A percentile compares a stretch with the other conserved stretches of the same genome.
Conservation (phyloP, 192 early-diverging fungal species). For the Polychytrium aggregatum region DNA sequence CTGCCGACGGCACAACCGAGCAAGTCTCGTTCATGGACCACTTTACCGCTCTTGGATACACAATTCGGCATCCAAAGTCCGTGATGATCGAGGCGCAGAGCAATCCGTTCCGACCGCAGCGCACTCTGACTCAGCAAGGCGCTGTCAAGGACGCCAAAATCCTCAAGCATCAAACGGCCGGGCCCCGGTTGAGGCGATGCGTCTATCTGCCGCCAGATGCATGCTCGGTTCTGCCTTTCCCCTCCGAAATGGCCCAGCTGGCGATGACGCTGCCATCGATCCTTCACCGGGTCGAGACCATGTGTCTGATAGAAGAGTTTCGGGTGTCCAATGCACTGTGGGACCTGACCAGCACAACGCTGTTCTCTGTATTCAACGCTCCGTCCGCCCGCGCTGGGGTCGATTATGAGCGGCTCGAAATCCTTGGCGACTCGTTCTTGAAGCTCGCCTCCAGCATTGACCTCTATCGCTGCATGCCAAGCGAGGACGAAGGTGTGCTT, state of each 20-base stretch:
- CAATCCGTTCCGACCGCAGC: too few relatives aligned
- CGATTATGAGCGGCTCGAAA: slow-evolving; percentile 83
- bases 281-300: slow-evolving; percentile 16
- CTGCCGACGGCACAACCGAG: too few relatives aligned
- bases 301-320: slow-evolving; percentile 16
- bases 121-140: too few relatives aligned
- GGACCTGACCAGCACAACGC: slow-evolving; percentile 9
- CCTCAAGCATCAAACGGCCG: too few relatives aligned
- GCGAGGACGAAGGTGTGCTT: slow-evolving; percentile 68
- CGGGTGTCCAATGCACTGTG: slow-evolving; percentile 6
- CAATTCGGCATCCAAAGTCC: slow-evolving; percentile 11
- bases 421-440: slow-evolving; percentile 76
- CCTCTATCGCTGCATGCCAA: slow-evolving; percentile 57
- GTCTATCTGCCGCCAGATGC: slow-evolving; percentile 22
- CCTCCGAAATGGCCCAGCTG: slow-evolving; percentile 10
- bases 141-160: too few relatives aligned
- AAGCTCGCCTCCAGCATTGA: slow-evolving; percentile 62
- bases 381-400: slow-evolving; percentile 54
- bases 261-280: slow-evolving; percentile 24
- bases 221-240: slow-evolving; percentile 18
- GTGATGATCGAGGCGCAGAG: slow-evolving; percentile 21
- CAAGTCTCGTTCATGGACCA: too few relatives aligned
- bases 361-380: slow-evolving; percentile 55
- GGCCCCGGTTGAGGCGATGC: too few relatives aligned
- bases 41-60: slow-evolving; percentile 28